A percentile compares a stretch with the other conserved stretches of the same genome.
phyloP scores from a whole-genome alignment of 2,329 filamentous ascomycete species.

The Zelopaecilomyces penicillatus region DNA sequence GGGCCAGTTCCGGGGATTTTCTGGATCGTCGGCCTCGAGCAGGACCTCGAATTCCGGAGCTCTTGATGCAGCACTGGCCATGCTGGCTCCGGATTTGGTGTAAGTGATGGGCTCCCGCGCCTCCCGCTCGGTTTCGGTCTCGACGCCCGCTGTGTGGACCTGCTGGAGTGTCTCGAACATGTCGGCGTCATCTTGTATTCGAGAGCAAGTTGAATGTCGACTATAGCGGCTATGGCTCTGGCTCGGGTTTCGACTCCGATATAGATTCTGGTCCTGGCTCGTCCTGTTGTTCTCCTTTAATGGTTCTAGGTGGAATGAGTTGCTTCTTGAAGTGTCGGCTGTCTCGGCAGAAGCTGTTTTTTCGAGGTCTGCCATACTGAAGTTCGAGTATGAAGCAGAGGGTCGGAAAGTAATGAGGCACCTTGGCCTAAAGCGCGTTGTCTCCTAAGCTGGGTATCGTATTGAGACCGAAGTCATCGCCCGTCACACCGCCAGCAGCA shows the following conservation, averaged over 20 bases:
- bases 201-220: slow-evolving; percentile 2
- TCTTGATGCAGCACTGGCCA: slow-evolving; percentile 34
- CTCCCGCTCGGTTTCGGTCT: slow-evolving; percentile 30
- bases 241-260: not conserved
- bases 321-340: too few species aligned
- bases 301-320: too few species aligned
- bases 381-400: too few species aligned
- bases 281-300: too few species aligned
- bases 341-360: too few species aligned
- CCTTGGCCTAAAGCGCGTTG: too few species aligned
- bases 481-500: too few species aligned
- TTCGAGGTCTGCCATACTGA: too few species aligned
- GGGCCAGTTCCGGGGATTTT: slow-evolving; percentile 63
- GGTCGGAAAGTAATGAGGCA: too few species aligned
- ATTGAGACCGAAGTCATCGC: too few species aligned
- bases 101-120: slow-evolving; percentile 38
- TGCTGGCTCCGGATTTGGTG: slow-evolving; percentile 33
- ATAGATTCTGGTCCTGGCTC: not conserved
- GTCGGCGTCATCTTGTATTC: slow-evolving; percentile 16
- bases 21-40: slow-evolving; percentile 55
- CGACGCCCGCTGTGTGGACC: slow-evolving; percentile 27
- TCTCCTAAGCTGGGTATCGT: too few species aligned
- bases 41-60: slow-evolving; percentile 63
- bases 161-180: slow-evolving; percentile 29
- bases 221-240: slow-evolving; percentile 2